A percentile compares a stretch with the other conserved stretches of the same genome.
Evolutionary conservation across 306 rosid species (phyloP).

Genomic region (Lagenaria siceraria): DNA sequence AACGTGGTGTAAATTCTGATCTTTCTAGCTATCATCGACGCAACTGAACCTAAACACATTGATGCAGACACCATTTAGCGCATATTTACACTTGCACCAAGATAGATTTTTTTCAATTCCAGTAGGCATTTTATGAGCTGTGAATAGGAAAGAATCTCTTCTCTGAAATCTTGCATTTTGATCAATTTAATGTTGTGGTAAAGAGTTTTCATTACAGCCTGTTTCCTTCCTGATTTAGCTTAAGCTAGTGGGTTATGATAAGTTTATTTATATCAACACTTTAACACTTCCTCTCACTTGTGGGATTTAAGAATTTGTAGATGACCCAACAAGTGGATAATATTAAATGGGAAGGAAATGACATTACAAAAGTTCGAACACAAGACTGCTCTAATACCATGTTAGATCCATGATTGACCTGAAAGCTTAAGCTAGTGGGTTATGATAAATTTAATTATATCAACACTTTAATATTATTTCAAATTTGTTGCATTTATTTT

Average conservation of each 20-base stretch:
- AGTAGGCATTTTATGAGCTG: not conserved
- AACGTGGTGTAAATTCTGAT: not conserved
- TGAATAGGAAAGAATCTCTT: not conserved
- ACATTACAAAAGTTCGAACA: too few species aligned
- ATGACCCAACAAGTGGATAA: too few species aligned
- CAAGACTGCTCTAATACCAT: too few species aligned
- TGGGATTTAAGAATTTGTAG: too few species aligned
- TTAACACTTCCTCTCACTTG: too few species aligned
- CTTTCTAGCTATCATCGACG: not conserved
- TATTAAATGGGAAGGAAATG: too few species aligned
- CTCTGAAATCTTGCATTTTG: not conserved
- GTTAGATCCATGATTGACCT: too few species aligned
- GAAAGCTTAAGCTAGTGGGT: too few species aligned
- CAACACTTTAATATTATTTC: too few species aligned
- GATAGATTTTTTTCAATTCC: not conserved
- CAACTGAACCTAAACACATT: not conserved
- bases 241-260: too few species aligned
- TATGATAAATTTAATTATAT: too few species aligned
- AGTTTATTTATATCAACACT: too few species aligned
- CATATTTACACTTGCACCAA: not conserved
- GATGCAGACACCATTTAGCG: not conserved
- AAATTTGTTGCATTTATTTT: not conserved
- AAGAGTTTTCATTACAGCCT: not conserved
- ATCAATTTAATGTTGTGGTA: not conserved
- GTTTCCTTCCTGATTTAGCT: not conserved